phyloP scores from a whole-genome alignment of 2,329 filamentous ascomycete genomes.

The Didymella exigua region DNA sequence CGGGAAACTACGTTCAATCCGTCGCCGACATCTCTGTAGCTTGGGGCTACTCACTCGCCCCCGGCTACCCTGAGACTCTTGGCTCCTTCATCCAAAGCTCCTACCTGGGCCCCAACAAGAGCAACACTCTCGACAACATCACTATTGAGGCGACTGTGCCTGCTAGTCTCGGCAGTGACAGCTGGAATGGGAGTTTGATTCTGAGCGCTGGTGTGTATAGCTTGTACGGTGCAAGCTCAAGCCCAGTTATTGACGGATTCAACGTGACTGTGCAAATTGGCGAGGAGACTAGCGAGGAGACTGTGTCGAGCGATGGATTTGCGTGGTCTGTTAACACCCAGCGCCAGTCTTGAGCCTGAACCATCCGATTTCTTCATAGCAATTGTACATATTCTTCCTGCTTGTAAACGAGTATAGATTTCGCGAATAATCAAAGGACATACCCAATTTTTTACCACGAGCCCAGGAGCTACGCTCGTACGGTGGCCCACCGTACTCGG shows the following conservation, averaged over 20 bases:
- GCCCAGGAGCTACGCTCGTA: not conserved
- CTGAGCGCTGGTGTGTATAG: conserved; percentile 33
- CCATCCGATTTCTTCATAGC: no score
- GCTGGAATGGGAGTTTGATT: conserved; percentile 19
- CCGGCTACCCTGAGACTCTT: conserved; percentile 35
- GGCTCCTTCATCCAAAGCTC: conserved; percentile 39
- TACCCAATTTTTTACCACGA: not conserved
- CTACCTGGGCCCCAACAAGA: conserved; percentile 47
- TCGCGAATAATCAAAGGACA: not conserved
- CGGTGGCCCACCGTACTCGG: not conserved
- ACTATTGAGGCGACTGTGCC: conserved; percentile 28
- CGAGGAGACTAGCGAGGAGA: conserved; percentile 19
- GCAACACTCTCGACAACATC: conserved; percentile 35
- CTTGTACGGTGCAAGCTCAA: conserved; percentile 33
- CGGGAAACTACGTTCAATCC: conserved; percentile 54
- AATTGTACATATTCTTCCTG: no score
- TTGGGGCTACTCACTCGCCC: conserved; percentile 46
- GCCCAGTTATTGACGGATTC: conserved; percentile 19
- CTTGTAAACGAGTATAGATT: not conserved
- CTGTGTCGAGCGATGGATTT: conserved; percentile 16
- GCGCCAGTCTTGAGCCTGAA: not conserved
- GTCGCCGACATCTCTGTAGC: conserved; percentile 54
- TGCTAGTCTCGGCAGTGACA: conserved; percentile 1
- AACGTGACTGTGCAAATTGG: conserved; percentile 31
- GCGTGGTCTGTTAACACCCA: conserved; percentile 14